Evolutionary conservation across 1,284 basidiomycete species (phyloP).

Genomic region (Macrocybe sp.): DNA sequence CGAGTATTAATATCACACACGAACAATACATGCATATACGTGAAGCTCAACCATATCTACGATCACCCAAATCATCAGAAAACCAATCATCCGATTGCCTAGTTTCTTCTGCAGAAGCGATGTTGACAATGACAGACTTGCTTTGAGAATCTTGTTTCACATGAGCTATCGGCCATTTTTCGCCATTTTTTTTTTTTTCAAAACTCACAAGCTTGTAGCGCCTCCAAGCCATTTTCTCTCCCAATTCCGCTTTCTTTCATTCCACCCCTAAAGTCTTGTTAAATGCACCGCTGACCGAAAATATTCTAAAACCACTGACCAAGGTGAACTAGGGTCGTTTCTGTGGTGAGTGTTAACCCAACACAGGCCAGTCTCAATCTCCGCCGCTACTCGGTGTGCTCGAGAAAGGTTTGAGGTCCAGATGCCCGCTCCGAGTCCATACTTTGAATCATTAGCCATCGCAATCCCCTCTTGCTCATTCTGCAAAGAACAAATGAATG

Average conservation of each 20-base stretch:
- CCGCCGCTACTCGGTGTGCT: constrained; percentile 64
- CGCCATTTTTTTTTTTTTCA: too few relatives aligned
- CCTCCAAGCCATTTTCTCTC: constrained; percentile 77
- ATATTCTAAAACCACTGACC: constrained; percentile 39
- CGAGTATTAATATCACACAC: not conserved
- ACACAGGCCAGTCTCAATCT: constrained; percentile 69
- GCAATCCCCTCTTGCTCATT: constrained; percentile 59
- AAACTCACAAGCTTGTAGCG: constrained; percentile 66
- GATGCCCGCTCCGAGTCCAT: constrained; percentile 75
- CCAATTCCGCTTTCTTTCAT: constrained; percentile 84
- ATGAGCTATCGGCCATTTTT: constrained; percentile 3
- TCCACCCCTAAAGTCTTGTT: constrained; percentile 54
- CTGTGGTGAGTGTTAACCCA: constrained; percentile 87
- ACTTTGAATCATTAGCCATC: constrained; percentile 72
- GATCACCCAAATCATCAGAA: constrained; percentile 43
- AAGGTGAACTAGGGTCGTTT: constrained; percentile 83
- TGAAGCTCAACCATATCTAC: constrained; percentile 50
- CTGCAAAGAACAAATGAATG: constrained; percentile 26
- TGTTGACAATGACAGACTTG: constrained; percentile 74
- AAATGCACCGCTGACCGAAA: not conserved
- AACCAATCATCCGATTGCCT: constrained; percentile 73
- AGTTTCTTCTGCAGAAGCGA: constrained; percentile 53
- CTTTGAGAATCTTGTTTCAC: constrained; percentile 63
- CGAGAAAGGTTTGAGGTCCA: constrained; percentile 73
- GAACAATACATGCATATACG: too few relatives aligned